Evolutionary conservation across 305 asterid genomes (phyloP).

Genomic region (Ilex paraguariensis): DNA sequence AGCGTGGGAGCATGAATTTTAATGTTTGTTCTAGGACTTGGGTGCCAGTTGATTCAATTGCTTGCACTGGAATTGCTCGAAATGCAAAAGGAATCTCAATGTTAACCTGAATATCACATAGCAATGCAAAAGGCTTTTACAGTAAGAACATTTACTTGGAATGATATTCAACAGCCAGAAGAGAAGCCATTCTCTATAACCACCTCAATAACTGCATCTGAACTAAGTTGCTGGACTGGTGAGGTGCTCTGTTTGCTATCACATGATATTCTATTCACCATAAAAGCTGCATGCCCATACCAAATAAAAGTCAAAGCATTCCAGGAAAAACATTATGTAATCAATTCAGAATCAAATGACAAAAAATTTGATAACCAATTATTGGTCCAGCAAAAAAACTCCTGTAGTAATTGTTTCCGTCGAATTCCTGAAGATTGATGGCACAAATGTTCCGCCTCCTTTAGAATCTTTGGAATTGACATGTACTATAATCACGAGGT

Average conservation of each 20-base stretch:
- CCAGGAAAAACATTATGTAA: constrained; percentile 62
- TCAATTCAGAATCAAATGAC: constrained; percentile 51
- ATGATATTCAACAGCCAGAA: no score
- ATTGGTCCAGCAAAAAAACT: constrained; percentile 6
- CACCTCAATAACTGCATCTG: constrained; percentile 91
- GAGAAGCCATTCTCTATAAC: not conserved
- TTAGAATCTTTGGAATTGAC: no score
- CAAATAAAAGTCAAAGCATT: constrained; percentile 27
- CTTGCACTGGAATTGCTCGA: constrained; percentile 66
- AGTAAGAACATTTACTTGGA: no score
- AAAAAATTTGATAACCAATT: constrained; percentile 12
- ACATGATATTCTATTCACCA: constrained; percentile 54
- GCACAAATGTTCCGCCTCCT: not conserved
- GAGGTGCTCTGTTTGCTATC: constrained; percentile 46
- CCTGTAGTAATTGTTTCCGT: no score
- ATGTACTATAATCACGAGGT: no score
- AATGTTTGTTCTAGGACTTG: constrained; percentile 78
- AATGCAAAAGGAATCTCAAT: constrained; percentile 86
- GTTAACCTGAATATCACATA: constrained; percentile 53
- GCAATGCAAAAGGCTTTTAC: not conserved
- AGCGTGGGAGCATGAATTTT: constrained; percentile 8
- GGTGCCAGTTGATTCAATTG: constrained; percentile 83
- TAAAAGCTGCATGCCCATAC: constrained; percentile 24
- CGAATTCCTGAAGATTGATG: no score
- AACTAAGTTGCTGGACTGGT: constrained; percentile 61